Conservation (phyloP, 108 stramenopile genomes). For the Cafeteria roenbergensis region DNA sequence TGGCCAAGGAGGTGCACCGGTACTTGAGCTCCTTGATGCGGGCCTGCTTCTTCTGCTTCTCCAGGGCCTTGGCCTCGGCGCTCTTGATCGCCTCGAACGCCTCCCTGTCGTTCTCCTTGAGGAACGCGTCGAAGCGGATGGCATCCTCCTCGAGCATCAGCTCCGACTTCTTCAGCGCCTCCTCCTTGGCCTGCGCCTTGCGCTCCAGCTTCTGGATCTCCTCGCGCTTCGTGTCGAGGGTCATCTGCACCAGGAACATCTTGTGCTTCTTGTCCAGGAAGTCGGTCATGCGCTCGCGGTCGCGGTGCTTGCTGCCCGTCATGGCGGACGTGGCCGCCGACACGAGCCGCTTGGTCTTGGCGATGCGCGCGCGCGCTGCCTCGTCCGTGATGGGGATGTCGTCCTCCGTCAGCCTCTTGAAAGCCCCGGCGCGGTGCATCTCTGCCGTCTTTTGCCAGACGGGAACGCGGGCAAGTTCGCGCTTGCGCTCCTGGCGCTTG, state of each 20-base stretch:
- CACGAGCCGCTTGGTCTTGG: not conserved
- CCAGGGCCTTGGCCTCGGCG: conserved; percentile 50
- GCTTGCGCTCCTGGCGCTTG: too few relatives aligned
- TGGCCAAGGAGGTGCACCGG: too few relatives aligned
- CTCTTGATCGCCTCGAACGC: conserved; percentile 54
- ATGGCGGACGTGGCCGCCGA: conserved; percentile 9
- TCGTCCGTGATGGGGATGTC: not conserved
- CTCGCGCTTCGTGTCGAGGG: conserved; percentile 58
- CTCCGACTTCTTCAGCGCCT: conserved; percentile 46
- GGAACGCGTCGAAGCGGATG: conserved; percentile 57
- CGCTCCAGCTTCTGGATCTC: conserved; percentile 61
- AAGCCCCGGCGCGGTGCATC: too few relatives aligned
- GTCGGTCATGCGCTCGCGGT: conserved; percentile 52
- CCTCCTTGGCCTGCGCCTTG: conserved; percentile 55
- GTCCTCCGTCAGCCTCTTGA: not conserved
- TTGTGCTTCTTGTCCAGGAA: conserved; percentile 57
- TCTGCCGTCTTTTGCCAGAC: too few relatives aligned
- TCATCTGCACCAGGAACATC: conserved; percentile 61
- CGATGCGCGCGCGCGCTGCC: not conserved
- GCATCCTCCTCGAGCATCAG: conserved; percentile 60
- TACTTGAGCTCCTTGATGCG: conserved; percentile 54
- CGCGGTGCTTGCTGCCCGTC: conserved; percentile 30
- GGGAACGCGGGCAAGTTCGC: too few relatives aligned
- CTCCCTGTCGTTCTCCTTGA: conserved; percentile 61
- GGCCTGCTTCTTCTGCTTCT: conserved; percentile 48